Evolutionary conservation across 345 rosid genomes (phyloP), one percentile per base, ranked within the genome.

Genomic region (Dimocarpus longan): DNA sequence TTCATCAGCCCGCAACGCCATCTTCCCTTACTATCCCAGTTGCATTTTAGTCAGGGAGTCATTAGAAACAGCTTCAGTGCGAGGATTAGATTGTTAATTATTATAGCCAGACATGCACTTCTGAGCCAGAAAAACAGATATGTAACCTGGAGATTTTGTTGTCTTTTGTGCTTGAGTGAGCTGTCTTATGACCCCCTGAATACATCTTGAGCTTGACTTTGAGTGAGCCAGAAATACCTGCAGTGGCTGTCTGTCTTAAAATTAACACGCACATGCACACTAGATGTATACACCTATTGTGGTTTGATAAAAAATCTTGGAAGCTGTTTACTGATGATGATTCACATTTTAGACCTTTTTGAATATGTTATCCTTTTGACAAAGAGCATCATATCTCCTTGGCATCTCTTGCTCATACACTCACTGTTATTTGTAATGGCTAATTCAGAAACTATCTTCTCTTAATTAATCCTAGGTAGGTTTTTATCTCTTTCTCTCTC

Each of bases 281-380:
- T 42, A 42, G 44, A 42, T 42, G 9, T 42, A 42, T 5, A 8
- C 26, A 18, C 7, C 10, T 26, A 24, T 64, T 64, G 7, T 64
- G 18, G 40, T 64, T 9, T 21, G 56, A 12, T 52, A 10, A 42
- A 42, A 19, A 16, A 32, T 32, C 60, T 22, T 24, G 15, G 5
- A 80, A 21, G 24, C 18, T 75, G 60, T 70, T 18, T 40, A 15
- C 56, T 32, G 37, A 32, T 13, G 56, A 50, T 13, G 56, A 50
- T 50, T 50, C 56, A 50, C 16, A 15, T 3, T 54, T 19, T n/a
- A 1, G 70, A 56, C 19, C 54, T 59, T 19, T 77, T 73, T 54
- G 1, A 67, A 69, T 68, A 74, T n/a, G 79, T 64, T 65, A 75
- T 75, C 79, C 73, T 70, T 18, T 16, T 21, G 60, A 44, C 79